Base-by-base conservation (phyloP, 257 asterid species). In the Scutellaria barbata region DNA sequence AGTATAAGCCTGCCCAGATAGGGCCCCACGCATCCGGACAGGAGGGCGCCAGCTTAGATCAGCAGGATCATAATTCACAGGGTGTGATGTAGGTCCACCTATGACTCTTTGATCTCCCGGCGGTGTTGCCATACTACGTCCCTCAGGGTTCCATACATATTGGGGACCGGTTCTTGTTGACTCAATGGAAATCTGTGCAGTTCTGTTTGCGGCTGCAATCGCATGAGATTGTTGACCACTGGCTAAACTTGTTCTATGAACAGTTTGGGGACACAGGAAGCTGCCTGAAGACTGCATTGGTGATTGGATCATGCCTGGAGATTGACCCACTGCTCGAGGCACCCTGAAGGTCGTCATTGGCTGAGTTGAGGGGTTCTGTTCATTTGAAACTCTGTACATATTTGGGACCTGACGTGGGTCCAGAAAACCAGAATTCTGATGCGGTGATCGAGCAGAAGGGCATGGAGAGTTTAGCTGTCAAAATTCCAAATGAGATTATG, bases 11-110 rank as follows among this genome's bases (percentile, higher is more conserved):
- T 79, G 81, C 37, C 96, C 96, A 0, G 85, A 18, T 57, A 89
- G 76, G 71, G 94, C 90, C 69, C 96, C 96, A 59, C 96, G 94
- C 96, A 89, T 89, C 53, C 96, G 82, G 30, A 66, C 85, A 11
- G 83, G 55, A 8, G 94, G 96, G 10, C 90, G 83, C 96, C 88
- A 83, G 63, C 53, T 76, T 72, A 10, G 45, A 13, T 83, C 88
- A 33, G 73, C 66, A 40, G 74, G 40, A 63, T 54, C 72, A 14
- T 7, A 53, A 45, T 50, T 41, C 63, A 52, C 48, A 8, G 87
- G 75, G 14, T 14, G 83, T 10, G 84, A 14, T 30, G 81, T 66
- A 45, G 71, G 56, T 58, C 77, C 83, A 2, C 20, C 57, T 63
- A 30, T 43, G 30, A 63, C 84, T 52, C 62, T 79, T 74, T 72